Base-by-base conservation (phyloP, 352 stramenopile species). In the Phytophthora kernoviae region DNA sequence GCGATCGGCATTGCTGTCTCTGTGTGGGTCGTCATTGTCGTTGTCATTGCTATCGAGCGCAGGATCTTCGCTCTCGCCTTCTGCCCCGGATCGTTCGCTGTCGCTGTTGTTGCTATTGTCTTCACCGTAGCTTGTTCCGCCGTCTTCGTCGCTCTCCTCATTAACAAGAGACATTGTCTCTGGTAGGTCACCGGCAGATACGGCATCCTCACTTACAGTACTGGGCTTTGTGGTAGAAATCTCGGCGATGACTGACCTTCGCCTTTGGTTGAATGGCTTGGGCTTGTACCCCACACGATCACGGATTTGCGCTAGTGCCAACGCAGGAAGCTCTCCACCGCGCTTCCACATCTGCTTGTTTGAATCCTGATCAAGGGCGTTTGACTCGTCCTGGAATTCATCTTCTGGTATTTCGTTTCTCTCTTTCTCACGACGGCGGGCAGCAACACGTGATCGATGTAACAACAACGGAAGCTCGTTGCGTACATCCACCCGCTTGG, bases 271-370 rank as follows among this genome's bases (percentile, higher is more conserved):
- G 14, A 43, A 45, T 2, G 42, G 18, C 18, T 22, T 44, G 17
- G 14, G 20, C 17, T 44, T 64, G 33, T 60, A 72, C 2, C 58
- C 58, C 14, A 68, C 36, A 12, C 64, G 64, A 30, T 72, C 64
- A 27, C 64, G 58, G 5, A 72, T 72, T 3, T 65, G 58, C 11
- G 58, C 64, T n/a, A 68, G n/a, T 10, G 43, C 58, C 18, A 72
- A 15, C 6, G 62, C 58, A 2, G 64, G 52, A 8, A 72, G 53
- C 17, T 68, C 58, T 6, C 53, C 58, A n/a, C 58, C 47, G 10
- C 64, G 64, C 26, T 72, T 72, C 64, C 64, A 72, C 47, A 57
- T 68, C 51, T 72, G 64, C 18, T 68, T 68, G 20, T 47, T 68
- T 17, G 32, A 27, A n/a, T 72, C 58, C 39, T 58, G 53, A 46